Evolutionary conservation across 306 rosid genomes (phyloP), one percentile per base, ranked within the genome.

Genomic region (Lathyrus oleraceus): DNA sequence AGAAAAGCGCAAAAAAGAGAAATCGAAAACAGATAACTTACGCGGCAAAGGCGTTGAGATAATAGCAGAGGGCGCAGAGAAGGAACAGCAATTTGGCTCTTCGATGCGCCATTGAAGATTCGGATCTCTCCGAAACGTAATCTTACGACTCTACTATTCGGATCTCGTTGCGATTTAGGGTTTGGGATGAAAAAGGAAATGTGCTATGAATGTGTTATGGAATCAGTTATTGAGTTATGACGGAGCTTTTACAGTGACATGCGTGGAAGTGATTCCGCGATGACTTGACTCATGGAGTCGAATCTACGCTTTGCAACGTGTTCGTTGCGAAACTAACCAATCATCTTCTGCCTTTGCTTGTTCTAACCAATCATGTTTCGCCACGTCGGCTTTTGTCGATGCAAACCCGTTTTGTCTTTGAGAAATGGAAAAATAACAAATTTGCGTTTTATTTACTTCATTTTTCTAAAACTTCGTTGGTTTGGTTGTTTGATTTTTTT

Each of bases 21-120:
- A 3, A 19, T 14, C 13, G 13, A 16, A 8, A n/a, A 40, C 11
- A 70, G 65, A 49, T 25, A 75, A 19, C 27, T 5, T 81, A 88
- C 89, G 86, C 96, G 0, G 96, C 99, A 85, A 91, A 79, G 81
- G 87, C 87, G 40, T 77, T 66, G 67, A 93, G 68, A 47, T 80
- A 84, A 84, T 73, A 88, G 76, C 84, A 91, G 51, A 91, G 77
- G 69, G 83, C 85, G 72, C 75, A 88, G 10, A 87, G 52, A 67
- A 88, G 52, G 72, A 90, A 80, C 27, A 88, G 6, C 4, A 88
- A 60, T 78, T 76, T 82, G 17, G 78, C 48, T 70, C 84, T 81
- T 54, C 83, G 89, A 74, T 78, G 85, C 85, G 98, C 94, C 98
- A 92, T 92, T 92, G 76, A 45, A 68, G 80, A 81, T 32, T 52